Percentiles rank a stretch among this genome's conserved stretches.
These are phyloP conservation scores for Torulaspora maleeae DNA, from an alignment of 805 yeast genomes.

Conservation along the genomic window DNA sequence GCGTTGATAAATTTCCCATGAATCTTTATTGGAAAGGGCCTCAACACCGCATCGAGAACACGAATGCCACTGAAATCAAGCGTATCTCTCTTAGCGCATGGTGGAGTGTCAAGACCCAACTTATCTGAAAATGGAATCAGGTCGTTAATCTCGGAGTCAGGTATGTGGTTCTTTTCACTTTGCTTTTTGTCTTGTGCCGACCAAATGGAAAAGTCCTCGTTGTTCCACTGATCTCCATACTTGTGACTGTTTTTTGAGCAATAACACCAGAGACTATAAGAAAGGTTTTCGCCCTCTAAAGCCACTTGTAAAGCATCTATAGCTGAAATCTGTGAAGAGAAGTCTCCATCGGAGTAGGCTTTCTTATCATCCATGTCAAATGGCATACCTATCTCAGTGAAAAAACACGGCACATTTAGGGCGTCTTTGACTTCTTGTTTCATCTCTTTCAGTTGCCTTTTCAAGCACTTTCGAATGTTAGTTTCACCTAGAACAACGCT, in stretches of 20 bases:
- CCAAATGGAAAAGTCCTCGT: slow-evolving; percentile 90
- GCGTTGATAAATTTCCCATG: slow-evolving; percentile 53
- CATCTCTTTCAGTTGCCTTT: slow-evolving; percentile 63
- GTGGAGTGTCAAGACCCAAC: slow-evolving; percentile 11
- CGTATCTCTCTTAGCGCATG: slow-evolving; percentile 7
- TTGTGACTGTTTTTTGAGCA: slow-evolving; percentile 65
- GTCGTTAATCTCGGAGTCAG: slow-evolving; percentile 1
- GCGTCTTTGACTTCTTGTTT: slow-evolving; percentile 55
- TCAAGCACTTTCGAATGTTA: slow-evolving; percentile 67
- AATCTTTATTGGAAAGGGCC: slow-evolving; percentile 70
- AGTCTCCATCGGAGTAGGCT: slow-evolving; percentile 65
- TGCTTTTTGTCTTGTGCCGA: slow-evolving; percentile 51
- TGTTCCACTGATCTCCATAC: slow-evolving; percentile 91
- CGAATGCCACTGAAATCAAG: slow-evolving; percentile 51
- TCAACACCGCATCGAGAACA: slow-evolving; percentile 64
- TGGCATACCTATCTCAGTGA: slow-evolving; percentile 97
- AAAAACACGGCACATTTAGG: slow-evolving; percentile 75
- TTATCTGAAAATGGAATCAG: slow-evolving; percentile 6
- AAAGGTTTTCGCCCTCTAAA: slow-evolving; percentile 64
- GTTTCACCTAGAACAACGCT: slow-evolving; percentile 79
- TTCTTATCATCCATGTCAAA: slow-evolving; percentile 84
- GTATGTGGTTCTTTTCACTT: not conserved
- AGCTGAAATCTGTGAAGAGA: slow-evolving; percentile 70
- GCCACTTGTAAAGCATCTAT: slow-evolving; percentile 79
- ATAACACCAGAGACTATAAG: slow-evolving; percentile 86